Base-by-base conservation (phyloP, 2,329 filamentous ascomycete species). In the Lizonia empirigonia region DNA sequence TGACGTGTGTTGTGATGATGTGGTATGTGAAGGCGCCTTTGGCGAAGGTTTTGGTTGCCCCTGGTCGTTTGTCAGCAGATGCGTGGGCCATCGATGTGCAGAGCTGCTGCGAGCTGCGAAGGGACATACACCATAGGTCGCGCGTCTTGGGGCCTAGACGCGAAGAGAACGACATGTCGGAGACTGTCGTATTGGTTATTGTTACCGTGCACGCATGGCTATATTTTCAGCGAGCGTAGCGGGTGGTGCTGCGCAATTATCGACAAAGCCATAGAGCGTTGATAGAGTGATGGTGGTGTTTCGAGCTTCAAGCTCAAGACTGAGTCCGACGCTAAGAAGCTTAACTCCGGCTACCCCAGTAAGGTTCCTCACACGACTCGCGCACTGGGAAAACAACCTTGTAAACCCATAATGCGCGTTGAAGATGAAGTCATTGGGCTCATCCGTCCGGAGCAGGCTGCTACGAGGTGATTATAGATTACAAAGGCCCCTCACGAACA, bases 1-100 rank as follows among this genome's bases (percentile, higher is more conserved):
- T 83, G 63, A 84, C 77, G 74, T 94, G 86, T 22, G 61, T 61
- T 24, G 58, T 46, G 56, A 73, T 62, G 34, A 75, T 58, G 62
- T 79, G 76, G n/a, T 45, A 36, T 34, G 59, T 26, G 52, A 70
- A 55, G 49, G 55, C 50, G 32, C 53, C 23, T 50, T 65, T 57
- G 23, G 41, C 42, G 23, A 59, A 34, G 10, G 48, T 30, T 20
- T 63, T 40, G 27, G 56, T 41, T 38, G 46, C 41, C 35, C 39
- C 60, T 60, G n/a, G 22, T 8, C 12, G 3, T 20, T 2, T 10
- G 38, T 60, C 30, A 62, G 46, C 8, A 7, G 12, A 34, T 6
- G 37, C 7, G 7, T 16, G 32, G 15, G 20, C 24, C 32, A n/a
- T 30, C 7, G n/a, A 7, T 34, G 13, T 19, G 13, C n/a, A 34